phyloP scores from a whole-genome alignment of 192 early-diverging fungal genomes.

The Mortierella antarctica region DNA sequence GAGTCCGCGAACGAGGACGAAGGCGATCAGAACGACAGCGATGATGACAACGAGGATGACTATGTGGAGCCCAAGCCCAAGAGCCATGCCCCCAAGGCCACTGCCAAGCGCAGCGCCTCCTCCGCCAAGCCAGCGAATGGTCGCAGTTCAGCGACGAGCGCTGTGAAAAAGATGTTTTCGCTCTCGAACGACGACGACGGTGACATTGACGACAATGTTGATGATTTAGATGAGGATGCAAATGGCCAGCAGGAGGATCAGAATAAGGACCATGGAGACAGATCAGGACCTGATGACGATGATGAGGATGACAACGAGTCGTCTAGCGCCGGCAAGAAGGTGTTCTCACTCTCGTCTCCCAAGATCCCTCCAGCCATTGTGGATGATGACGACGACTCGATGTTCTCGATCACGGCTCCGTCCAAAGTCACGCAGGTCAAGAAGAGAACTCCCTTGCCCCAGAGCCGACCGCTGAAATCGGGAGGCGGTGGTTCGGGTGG shows the following conservation, averaged over 20 bases:
- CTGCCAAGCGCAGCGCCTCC: neutral
- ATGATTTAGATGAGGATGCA: neutral
- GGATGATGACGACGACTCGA: slow-evolving; percentile 41
- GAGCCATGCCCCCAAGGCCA: neutral
- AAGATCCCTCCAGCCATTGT: slow-evolving; percentile 26
- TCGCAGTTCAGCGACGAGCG: slow-evolving; percentile 16
- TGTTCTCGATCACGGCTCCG: slow-evolving; percentile 41
- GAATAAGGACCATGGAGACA: neutral
- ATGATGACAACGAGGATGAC: slow-evolving; percentile 29
- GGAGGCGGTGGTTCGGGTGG: slow-evolving; percentile 13
- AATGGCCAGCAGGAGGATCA: neutral
- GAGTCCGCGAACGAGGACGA: neutral
- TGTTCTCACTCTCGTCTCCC: neutral
- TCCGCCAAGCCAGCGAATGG: neutral
- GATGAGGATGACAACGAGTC: neutral
- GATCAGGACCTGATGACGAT: slow-evolving; percentile 3
- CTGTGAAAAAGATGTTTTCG: slow-evolving; percentile 49
- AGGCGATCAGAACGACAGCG: neutral
- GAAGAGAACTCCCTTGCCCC: slow-evolving; percentile 4
- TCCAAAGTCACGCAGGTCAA: slow-evolving; percentile 45
- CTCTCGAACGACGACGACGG: slow-evolving; percentile 10
- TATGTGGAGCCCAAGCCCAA: slow-evolving; percentile 11
- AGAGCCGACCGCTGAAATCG: slow-evolving; percentile 6
- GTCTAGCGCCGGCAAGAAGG: neutral
- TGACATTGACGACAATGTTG: slow-evolving; percentile 3